Conservation (phyloP, 2,329 filamentous ascomycete species). For the Trichoderma brevicompactum region DNA sequence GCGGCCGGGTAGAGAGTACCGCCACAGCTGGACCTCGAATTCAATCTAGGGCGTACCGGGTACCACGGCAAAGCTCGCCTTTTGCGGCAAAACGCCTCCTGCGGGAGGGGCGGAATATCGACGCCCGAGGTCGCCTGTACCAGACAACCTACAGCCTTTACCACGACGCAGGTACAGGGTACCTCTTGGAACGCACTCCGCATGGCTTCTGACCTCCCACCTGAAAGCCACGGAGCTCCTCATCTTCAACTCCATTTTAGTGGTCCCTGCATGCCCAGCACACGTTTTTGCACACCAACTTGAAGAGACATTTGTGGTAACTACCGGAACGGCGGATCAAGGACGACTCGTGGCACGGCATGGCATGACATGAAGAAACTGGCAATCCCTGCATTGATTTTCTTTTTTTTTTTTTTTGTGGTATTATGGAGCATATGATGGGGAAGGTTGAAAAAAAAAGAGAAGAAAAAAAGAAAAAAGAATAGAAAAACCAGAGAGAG, state of each 20-base stretch:
- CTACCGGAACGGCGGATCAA: conserved; percentile 20
- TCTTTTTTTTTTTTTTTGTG: no score
- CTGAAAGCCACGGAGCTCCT: conserved; percentile 15
- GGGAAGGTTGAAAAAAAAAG: no score
- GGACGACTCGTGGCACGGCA: conserved; percentile 17
- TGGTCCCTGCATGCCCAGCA: conserved; percentile 24
- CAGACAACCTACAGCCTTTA: neutral
- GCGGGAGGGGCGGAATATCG: neutral
- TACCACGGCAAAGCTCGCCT: neutral
- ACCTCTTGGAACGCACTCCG: conserved; percentile 1
- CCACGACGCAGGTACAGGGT: neutral
- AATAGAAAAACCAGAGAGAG: no score
- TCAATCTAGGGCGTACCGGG: neutral
- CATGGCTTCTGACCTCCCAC: conserved; percentile 7
- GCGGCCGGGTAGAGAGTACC: neutral
- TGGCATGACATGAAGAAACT: conserved; percentile 6
- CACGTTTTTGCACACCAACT: conserved; percentile 15
- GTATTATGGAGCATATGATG: neutral
- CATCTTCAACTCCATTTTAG: conserved; percentile 21
- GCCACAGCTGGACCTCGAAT: neutral
- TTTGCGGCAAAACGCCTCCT: neutral
- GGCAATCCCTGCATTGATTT: conserved; percentile 22
- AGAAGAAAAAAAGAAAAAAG: no score
- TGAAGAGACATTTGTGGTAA: conserved; percentile 14
- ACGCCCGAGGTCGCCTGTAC: neutral